Base-by-base conservation (phyloP, 768 basidiomycete genomes). In the Hericium coralloides region DNA sequence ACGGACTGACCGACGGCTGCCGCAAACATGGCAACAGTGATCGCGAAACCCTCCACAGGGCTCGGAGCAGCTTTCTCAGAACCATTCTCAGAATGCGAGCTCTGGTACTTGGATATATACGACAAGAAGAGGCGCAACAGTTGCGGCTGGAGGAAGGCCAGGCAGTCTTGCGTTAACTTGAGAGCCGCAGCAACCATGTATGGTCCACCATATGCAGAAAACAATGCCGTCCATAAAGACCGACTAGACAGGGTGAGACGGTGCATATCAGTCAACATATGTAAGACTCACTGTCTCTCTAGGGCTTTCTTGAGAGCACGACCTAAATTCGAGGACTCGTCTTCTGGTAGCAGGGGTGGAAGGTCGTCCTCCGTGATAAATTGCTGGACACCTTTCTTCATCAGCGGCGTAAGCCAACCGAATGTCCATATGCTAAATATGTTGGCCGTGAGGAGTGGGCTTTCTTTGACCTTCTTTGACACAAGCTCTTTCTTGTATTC, bases 141-240 rank as follows among this genome's bases (percentile, higher is more conserved):
- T 66, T 93, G 87, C 0, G 95, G 95, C 66, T 98, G 95, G 7
- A 83, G 68, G 70, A 97, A 98, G 0, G 84, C 82, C 18, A 98
- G 73, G 25, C 74, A 71, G 66, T 98, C 95, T 67, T 94, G 91
- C 1, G 79, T 36, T n/a, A 89, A 58, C 70, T 95, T 97, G 50
- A 95, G 74, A 20, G 66, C 49, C 0, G 75, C 79, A 0, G 88
- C 90, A 31, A 76, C 60, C 2, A 75, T 71, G 60, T 87, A 95
- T 0, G 90, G 88, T 0, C 80, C 75, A 0, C 95, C 95, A 62
- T 90, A 98, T 0, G 94, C 81, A 6, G 79, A 62, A 48, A 82
- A 82, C 14, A 98, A 76, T 0, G 94, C 85, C 12, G 79, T 76
- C 78, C 87, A 89, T 1, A 98, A 70, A 7, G 74, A 77, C 0